Base-by-base conservation (phyloP, 192 early-diverging fungal species). In the Dispira simplex region DNA sequence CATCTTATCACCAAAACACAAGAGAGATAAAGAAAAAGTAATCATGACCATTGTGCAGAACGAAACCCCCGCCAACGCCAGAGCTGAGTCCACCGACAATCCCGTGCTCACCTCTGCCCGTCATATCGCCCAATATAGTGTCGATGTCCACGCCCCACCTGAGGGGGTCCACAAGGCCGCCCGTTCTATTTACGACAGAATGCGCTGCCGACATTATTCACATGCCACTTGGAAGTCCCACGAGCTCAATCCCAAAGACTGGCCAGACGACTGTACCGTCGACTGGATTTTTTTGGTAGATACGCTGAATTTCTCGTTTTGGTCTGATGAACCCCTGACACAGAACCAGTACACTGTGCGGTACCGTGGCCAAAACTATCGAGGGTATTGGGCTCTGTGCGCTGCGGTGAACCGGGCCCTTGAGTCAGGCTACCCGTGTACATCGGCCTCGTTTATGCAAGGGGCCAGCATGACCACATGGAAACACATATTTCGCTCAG, bases 251-350 rank as follows among this genome's bases (percentile, higher is more conserved):
- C 88, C 88, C 8, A 79, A 81, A 44, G 64, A 69, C 13, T 81
- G 81, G 44, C 52, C 18, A 51, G 21, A 23, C 48, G 48, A 51
- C 21, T 58, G 46, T 0, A 81, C 85, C 20, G 70, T 86, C 21
- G 79, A 90, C 54, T 88, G 85, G 85, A 91, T 93, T 26, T 93
- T 93, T 53, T 63, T 93, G 8, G 79, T 90, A 0, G 90, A 93
- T 68, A 67, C 83, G 16, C 76, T 90, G 23, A 93, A 93, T 69
- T 93, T 91, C 69, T 91, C 88, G 25, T 93, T 93, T 67, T 93
- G 89, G 89, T 73, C 80, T 11, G 73, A 83, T 63, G 71, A 70
- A 16, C 64, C 71, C 11, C 63, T 65, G 0, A 63, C 73, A 9
- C 64, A 69, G 58, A 71, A 73, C 2, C 67, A 79, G 21, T 89